These are phyloP conservation scores for Kwoniella sp. DNA, from an alignment of 768 basidiomycete species.

Conservation along the genomic window DNA sequence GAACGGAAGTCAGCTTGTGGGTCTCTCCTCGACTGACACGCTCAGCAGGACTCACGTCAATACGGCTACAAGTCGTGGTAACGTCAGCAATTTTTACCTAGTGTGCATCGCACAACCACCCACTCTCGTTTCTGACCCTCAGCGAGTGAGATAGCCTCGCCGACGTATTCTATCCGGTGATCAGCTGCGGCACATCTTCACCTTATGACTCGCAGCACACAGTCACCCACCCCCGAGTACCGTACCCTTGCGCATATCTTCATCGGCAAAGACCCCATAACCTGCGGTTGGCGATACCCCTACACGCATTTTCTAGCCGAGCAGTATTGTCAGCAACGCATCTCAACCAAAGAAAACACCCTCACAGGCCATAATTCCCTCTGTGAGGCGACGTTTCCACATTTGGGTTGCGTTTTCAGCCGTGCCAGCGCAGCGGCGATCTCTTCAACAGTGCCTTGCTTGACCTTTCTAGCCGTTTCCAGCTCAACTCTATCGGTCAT, in stretches of 20 bases:
- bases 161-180: constrained; percentile 12
- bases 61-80: not conserved
- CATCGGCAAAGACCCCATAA: constrained; percentile 18
- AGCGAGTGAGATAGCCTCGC: constrained; percentile 5
- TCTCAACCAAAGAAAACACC: not conserved
- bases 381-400: constrained; percentile 9
- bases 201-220: no score
- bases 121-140: constrained; percentile 13
- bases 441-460: not conserved
- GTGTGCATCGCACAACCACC: not conserved
- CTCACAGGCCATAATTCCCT: constrained; percentile 7
- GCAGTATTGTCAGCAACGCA: no score
- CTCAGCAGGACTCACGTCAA: constrained; percentile 7
- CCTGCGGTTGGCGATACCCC: constrained; percentile 12
- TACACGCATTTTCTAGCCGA: constrained; percentile 1
- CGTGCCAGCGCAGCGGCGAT: not conserved
- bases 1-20: no score
- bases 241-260: constrained; percentile 10
- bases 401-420: not conserved
- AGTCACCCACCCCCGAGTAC: no score
- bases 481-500: not conserved
- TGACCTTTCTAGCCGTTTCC: not conserved
- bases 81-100: not conserved
- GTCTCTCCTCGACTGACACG: not conserved
- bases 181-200: no score